phyloP scores from a whole-genome alignment of 495 filamentous ascomycete species.

The Penicillium riverlandense region DNA sequence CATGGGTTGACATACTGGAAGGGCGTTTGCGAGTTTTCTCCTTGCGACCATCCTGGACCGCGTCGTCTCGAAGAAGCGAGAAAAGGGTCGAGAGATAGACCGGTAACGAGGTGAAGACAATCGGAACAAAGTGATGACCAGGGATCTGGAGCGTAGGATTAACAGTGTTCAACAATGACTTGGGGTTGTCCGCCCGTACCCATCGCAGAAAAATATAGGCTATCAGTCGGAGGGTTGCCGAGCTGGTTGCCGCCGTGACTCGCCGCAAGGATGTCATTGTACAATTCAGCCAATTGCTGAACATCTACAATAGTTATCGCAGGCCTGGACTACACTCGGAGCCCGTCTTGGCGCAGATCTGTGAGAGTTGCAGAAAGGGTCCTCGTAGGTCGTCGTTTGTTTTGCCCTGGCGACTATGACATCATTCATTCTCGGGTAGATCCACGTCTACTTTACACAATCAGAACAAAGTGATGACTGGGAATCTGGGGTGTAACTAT shows the following conservation, averaged over 20 bases:
- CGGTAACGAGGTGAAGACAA: constrained; percentile 62
- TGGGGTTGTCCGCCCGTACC: constrained; percentile 41
- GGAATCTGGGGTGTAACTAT: too few species aligned
- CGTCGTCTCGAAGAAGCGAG: constrained; percentile 16
- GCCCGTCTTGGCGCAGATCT: too few species aligned
- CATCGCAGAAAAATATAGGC: constrained; percentile 80
- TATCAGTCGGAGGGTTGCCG: constrained; percentile 49
- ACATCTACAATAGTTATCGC: neutral
- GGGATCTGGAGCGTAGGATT: constrained; percentile 43
- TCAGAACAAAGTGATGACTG: too few species aligned
- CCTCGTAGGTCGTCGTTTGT: too few species aligned
- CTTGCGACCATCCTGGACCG: neutral
- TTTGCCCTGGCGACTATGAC: too few species aligned
- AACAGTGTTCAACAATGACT: neutral
- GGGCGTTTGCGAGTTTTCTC: constrained; percentile 3
- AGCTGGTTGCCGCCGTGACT: constrained; percentile 42
- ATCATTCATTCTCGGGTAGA: too few species aligned
- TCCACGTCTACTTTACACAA: too few species aligned
- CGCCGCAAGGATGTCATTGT: constrained; percentile 23
- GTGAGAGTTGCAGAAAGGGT: too few species aligned
- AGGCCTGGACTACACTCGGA: too few species aligned
- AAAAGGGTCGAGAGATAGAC: constrained; percentile 65
- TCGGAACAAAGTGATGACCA: constrained; percentile 51
- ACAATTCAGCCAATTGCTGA: neutral
- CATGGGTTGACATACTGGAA: neutral